phyloP scores from a whole-genome alignment of 768 basidiomycete species.

The Termitomyces sp. region DNA sequence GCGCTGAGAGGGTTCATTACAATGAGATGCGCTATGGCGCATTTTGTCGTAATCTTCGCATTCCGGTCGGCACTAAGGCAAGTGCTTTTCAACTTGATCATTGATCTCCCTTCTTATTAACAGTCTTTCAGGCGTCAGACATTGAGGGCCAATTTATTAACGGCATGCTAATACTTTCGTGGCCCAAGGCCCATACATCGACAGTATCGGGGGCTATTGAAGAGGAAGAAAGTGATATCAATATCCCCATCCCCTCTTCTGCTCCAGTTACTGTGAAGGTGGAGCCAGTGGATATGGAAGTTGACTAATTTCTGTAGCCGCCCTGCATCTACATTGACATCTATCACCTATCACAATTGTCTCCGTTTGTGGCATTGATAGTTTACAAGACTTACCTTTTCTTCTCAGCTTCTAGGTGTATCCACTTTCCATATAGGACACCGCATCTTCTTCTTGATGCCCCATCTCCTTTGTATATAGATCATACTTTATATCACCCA shows the following conservation, averaged over 20 bases:
- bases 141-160: slow-evolving; percentile 5
- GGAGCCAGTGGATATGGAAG: slow-evolving; percentile 7
- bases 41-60: slow-evolving; percentile 31
- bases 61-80: slow-evolving; percentile 35
- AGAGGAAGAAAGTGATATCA: background rate
- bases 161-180: slow-evolving; percentile 12
- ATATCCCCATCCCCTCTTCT: background rate
- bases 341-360: background rate
- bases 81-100: slow-evolving; percentile 1
- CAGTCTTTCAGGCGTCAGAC: slow-evolving; percentile 2
- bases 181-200: background rate
- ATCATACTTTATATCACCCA: background rate
- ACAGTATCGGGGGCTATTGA: background rate
- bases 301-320: slow-evolving; percentile 1
- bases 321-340: background rate
- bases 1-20: slow-evolving; percentile 5
- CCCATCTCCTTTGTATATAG: background rate
- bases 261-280: slow-evolving; percentile 6
- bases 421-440: background rate
- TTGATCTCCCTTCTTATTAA: background rate
- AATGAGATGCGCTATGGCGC: slow-evolving; percentile 38
- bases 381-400: background rate
- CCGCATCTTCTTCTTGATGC: background rate
- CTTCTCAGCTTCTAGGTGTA: background rate
- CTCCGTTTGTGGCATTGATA: background rate